Evolutionary conservation across 345 rosid genomes (phyloP), one percentile per base, ranked within the genome.

Genomic region (Angophora floribunda): DNA sequence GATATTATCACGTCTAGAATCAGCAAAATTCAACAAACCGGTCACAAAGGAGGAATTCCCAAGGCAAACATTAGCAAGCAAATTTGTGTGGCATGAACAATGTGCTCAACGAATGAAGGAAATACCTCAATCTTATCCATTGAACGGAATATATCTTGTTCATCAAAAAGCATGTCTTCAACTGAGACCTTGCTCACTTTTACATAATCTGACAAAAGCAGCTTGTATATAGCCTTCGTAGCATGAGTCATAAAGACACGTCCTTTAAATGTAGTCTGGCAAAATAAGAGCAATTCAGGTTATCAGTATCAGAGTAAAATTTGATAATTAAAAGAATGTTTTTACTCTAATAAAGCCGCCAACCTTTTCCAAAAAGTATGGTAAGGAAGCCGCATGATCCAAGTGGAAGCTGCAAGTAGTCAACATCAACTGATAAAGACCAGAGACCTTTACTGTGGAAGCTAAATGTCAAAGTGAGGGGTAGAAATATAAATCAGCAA

Each of bases 321-420:
- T 15, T 4, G 14, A 85, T 32, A 52, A n/a, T 87, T 49, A 16
- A 30, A 24, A 36, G 47, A 36, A 36, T 5, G 24, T 24, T 70
- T 70, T 70, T 36, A 36, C 45, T 70, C 80, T 9, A 70, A 70
- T 70, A 89, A 45, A 90, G 80, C 80, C 41, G 88, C 91, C 87
- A 90, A 97, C 99, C 98, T 96, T 96, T 91, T 96, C 99, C 70
- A 97, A 93, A 91, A 97, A 97, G 91, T 97, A 97, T 70, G 99
- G 99, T 36, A 97, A 88, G 55, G 99, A 97, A 55, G 99, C 99
- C 87, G 99, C 99, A 92, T 97, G 99, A 93, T 97, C 99, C 96
- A 97, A 93, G 93, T 97, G 99, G 96, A 97, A 97, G 92, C 99
- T 97, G 96, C 95, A 95, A 86, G 84, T 13, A 52, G 85, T 88